Conservation (phyloP, 352 stramenopile species). For the Phytophthora pini region DNA sequence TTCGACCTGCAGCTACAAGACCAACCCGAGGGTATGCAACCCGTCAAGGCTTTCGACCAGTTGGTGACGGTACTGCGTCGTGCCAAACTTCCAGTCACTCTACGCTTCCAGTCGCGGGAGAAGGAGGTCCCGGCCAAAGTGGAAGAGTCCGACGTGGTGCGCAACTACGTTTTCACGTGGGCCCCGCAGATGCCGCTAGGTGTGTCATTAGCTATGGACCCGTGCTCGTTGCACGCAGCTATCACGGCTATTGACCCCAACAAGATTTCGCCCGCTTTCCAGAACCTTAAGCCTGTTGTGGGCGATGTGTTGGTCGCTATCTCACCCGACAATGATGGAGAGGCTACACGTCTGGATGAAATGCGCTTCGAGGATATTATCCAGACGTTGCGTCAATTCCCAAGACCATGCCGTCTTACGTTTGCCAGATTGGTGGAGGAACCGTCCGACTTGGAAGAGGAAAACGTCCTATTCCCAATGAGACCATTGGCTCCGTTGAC, state of each 20-base stretch:
- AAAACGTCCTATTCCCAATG: conserved; percentile 24
- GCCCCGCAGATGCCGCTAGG: conserved; percentile 53
- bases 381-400: conserved; percentile 52
- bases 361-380: conserved; percentile 82
- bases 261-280: conserved; percentile 66
- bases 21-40: conserved; percentile 37
- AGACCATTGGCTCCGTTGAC: conserved; percentile 19
- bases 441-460: conserved; percentile 31
- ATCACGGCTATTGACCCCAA: conserved; percentile 69
- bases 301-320: conserved; percentile 75
- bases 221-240: conserved; percentile 70
- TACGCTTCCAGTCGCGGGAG: conserved; percentile 70
- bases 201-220: conserved; percentile 82
- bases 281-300: conserved; percentile 54
- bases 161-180: conserved; percentile 69
- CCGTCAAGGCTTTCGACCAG: conserved; percentile 52
- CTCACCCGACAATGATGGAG: conserved; percentile 36
- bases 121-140: conserved; percentile 48
- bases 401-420: conserved; percentile 61
- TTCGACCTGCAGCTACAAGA: conserved; percentile 50
- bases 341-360: conserved; percentile 46
- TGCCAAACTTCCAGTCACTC: conserved; percentile 59
- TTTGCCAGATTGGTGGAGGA: conserved; percentile 63
- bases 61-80: conserved; percentile 60
- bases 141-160: conserved; percentile 44